These are phyloP conservation scores for Cercospora zeae-maydis DNA, from an alignment of 2,329 filamentous ascomycete species.

Conservation along the genomic window DNA sequence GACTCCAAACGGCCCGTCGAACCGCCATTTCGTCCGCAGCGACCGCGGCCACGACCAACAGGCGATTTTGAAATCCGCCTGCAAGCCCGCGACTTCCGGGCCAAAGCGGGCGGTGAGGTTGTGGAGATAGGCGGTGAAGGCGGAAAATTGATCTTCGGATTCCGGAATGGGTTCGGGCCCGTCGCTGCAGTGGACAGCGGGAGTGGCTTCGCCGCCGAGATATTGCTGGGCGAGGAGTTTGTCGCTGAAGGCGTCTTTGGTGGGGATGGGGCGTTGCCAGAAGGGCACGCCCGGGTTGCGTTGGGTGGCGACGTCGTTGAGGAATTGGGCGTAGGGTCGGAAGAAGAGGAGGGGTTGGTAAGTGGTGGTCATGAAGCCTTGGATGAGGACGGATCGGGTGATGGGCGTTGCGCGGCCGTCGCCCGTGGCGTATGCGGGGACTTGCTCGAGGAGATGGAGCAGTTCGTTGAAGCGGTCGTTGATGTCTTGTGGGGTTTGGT, in stretches of 20 bases:
- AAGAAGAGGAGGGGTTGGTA: slow-evolving; percentile 25
- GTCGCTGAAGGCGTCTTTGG: slow-evolving; percentile 21
- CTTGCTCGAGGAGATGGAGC: slow-evolving; percentile 15
- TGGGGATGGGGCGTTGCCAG: slow-evolving; percentile 22
- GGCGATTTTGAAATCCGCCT: slow-evolving; percentile 25
- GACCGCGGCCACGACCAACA: slow-evolving; percentile 25
- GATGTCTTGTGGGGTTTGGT: slow-evolving; percentile 17
- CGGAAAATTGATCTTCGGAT: slow-evolving; percentile 11
- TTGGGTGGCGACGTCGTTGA: slow-evolving; percentile 15
- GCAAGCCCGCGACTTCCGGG: slow-evolving; percentile 15
- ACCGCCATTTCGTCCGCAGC: slow-evolving; percentile 25
- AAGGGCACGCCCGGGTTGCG: slow-evolving; percentile 20
- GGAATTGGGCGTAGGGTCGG: slow-evolving; percentile 21
- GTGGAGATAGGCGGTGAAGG: slow-evolving; percentile 15
- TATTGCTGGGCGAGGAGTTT: slow-evolving; percentile 20
- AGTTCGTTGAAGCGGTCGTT: slow-evolving; percentile 17
- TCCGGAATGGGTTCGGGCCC: slow-evolving; percentile 16
- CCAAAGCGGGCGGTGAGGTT: slow-evolving; percentile 22
- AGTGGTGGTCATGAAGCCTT: slow-evolving; percentile 22
- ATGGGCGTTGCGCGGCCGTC: slow-evolving; percentile 21
- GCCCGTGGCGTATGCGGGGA: slow-evolving; percentile 19
- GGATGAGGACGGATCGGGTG: slow-evolving; percentile 16
- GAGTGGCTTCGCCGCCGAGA: slow-evolving; percentile 20
- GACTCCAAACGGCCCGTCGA: slow-evolving; percentile 20
- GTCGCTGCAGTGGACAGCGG: slow-evolving; percentile 22